Conservation (phyloP, 2,329 filamentous ascomycete species). For the Aureobasidium sp. region DNA sequence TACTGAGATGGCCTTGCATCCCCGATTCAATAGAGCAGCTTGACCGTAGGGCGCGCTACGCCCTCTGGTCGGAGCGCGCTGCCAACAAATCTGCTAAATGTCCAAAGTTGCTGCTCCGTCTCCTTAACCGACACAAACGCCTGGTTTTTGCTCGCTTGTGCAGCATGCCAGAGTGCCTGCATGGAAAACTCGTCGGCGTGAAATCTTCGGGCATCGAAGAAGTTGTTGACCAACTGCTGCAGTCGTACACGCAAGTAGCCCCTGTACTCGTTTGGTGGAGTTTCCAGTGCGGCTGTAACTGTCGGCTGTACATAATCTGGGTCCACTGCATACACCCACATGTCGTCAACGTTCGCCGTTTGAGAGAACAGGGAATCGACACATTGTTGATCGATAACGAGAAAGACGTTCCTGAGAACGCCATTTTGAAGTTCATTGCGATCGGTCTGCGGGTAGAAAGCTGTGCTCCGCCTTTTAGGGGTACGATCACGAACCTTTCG, state of each 20-base stretch:
- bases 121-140: conserved; percentile 10
- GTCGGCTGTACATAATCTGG: conserved; percentile 7
- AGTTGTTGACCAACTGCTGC: conserved; percentile 15
- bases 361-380: not conserved
- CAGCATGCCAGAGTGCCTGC: conserved; percentile 9
- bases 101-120: not conserved
- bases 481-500: not conserved
- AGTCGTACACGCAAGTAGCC: conserved; percentile 13
- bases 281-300: not conserved
- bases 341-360: not conserved
- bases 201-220: conserved; percentile 9
- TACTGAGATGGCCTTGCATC: not conserved
- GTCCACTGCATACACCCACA: conserved; percentile 12
- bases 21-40: not conserved
- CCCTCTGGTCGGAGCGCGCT: not conserved
- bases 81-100: not conserved
- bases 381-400: not conserved
- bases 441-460: not conserved
- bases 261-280: conserved; percentile 8
- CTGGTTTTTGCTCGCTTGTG: conserved; percentile 4
- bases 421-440: not conserved
- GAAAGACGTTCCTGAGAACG: not conserved
- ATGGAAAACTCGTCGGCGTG: conserved; percentile 10
- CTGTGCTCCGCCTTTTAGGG: not conserved
- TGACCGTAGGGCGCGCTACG: not conserved